phyloP scores from a whole-genome alignment of 169 alveolate genomes.

The Besnoitia besnoiti region DNA sequence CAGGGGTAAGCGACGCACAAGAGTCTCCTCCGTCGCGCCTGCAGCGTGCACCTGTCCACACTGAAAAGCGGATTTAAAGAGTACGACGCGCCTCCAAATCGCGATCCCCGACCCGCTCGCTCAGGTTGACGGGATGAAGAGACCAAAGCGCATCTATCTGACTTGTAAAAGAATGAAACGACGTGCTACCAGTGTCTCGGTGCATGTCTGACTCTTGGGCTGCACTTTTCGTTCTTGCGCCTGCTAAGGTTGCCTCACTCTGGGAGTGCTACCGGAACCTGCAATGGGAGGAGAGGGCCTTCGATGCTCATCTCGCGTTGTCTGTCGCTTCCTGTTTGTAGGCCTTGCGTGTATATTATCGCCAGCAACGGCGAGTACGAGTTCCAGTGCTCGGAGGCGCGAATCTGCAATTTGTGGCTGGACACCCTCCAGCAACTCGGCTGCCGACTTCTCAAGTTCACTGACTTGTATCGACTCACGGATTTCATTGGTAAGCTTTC shows the following conservation, averaged over 20 bases:
- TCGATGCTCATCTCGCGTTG: background rate
- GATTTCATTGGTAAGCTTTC: conserved; percentile 57
- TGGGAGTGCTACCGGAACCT: background rate
- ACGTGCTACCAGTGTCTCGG: no score
- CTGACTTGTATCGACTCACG: conserved; percentile 27
- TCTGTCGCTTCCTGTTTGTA: background rate
- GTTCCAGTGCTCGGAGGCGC: conserved; percentile 48
- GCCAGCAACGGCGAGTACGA: conserved; percentile 40
- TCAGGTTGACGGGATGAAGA: no score
- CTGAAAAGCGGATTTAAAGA: no score
- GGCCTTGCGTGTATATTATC: conserved; percentile 49
- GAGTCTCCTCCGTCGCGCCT: background rate
- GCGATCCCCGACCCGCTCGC: no score
- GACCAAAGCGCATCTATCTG: no score
- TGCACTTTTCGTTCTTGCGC: no score
- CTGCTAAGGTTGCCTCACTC: background rate
- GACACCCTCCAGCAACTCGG: conserved; percentile 29
- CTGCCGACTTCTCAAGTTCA: conserved; percentile 4
- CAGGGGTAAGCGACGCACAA: conserved; percentile 22
- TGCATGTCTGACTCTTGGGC: no score
- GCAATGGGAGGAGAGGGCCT: no score
- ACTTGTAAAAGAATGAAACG: no score
- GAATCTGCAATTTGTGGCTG: conserved; percentile 34
- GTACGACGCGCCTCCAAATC: no score
- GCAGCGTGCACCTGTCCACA: no score